Base-by-base conservation (phyloP, 2,329 filamentous ascomycete species). In the Venturia aucupariae region DNA sequence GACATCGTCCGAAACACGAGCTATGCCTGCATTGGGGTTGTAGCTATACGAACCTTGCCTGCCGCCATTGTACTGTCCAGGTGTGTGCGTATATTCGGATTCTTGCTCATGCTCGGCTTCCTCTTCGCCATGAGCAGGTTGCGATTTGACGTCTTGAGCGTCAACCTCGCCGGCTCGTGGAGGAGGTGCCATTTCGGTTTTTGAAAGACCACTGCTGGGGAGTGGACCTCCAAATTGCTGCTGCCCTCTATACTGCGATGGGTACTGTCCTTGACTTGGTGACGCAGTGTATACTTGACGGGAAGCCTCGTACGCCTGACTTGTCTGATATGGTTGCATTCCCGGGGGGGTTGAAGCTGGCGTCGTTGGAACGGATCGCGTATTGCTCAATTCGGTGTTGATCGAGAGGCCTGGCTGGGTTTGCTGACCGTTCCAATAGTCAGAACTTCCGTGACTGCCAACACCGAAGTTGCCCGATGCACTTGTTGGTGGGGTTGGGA, bases 401-500 rank as follows among this genome's bases (percentile, higher is more conserved):
- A 96, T 90, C 35, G 90, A 87, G 75, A 96, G 83, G 4, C 51
- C 51, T 61, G 89, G 83, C 76, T 90, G 90, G 69, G 81, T 87
- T 67, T 83, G 82, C 71, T 84, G 82, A 62, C 78, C 71, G 71
- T 76, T 32, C 75, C 74, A 30, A 76, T 75, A 59, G 74, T 74
- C 66, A 54, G 71, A 69, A 65, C 78, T 76, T 75, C 84, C 82
- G 46, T 89, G 86, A 68, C 84, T 84, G 57, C 86, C 86, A 82
- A 96, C 90, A 67, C 84, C 79, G 78, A 86, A 91, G 57, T 95
- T 85, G 75, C 91, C 90, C 0, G 92, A 94, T n/a, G 92, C 90
- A 74, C 90, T 97, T 0, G 92, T 90, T 1, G 93, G 92, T 42
- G 93, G 93, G 3, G 93, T 97, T 3, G 93, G 92, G 76, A 97